phyloP scores from a whole-genome alignment of 2,329 filamentous ascomycete species.

The Penicillium sclerotigenum region DNA sequence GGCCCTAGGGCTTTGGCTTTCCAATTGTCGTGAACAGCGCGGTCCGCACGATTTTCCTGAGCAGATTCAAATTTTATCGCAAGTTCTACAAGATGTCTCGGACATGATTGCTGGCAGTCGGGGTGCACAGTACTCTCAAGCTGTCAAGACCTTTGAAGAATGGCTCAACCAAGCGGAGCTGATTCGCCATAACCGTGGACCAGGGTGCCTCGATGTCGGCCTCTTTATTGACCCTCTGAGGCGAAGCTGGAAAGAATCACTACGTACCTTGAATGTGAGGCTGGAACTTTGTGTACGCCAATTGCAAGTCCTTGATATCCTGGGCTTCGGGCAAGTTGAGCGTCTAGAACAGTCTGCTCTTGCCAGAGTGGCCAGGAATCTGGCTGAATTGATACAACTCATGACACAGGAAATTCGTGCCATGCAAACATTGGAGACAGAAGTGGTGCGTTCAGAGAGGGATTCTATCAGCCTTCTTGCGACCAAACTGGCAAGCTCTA shows the following conservation, averaged over 20 bases:
- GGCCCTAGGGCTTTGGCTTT: conserved; percentile 35
- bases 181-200: conserved; percentile 22
- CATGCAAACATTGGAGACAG: conserved; percentile 36
- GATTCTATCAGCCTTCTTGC: conserved; percentile 32
- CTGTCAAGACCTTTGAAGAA: conserved; percentile 34
- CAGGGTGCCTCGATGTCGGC: conserved; percentile 6
- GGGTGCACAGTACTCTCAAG: conserved; percentile 30
- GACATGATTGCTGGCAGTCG: conserved; percentile 26
- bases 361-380: conserved; percentile 26
- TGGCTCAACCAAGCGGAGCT: conserved; percentile 34
- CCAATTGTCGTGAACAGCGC: conserved; percentile 29
- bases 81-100: conserved; percentile 39
- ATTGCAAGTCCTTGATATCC: conserved; percentile 38
- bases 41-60: conserved; percentile 31
- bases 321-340: conserved; percentile 28
- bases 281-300: conserved; percentile 37
- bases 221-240: conserved; percentile 38
- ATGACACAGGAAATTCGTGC: conserved; percentile 39
- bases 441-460: conserved; percentile 35
- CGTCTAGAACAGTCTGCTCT: conserved; percentile 32
- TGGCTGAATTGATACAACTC: conserved; percentile 30
- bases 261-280: conserved; percentile 29
- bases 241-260: conserved; percentile 35
- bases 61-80: conserved; percentile 41
- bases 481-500: conserved; percentile 20